A percentile compares a stretch with the other conserved stretches of the same genome.
phyloP scores from a whole-genome alignment of 192 early-diverging fungal genomes.

The Pilobolus umbonatus region DNA sequence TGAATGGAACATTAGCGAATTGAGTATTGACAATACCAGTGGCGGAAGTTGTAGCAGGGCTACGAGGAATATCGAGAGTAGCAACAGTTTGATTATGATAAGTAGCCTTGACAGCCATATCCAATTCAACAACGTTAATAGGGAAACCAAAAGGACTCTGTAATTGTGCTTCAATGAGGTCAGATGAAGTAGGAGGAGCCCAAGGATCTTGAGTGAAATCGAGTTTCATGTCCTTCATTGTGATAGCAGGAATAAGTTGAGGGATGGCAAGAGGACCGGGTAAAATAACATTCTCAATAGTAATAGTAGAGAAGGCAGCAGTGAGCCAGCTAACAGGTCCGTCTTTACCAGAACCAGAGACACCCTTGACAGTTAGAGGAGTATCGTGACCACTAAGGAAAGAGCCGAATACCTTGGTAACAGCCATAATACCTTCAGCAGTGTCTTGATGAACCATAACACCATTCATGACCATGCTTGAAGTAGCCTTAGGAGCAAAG shows the following conservation, averaged over 20 bases:
- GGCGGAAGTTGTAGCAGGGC: constrained; percentile 21
- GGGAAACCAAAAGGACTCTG: constrained; percentile 41
- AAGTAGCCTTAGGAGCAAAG: constrained; percentile 26
- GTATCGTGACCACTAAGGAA: constrained; percentile 42
- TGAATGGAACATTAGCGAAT: constrained; percentile 31
- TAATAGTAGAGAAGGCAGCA: constrained; percentile 41
- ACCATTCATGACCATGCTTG: constrained; percentile 45
- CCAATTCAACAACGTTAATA: constrained; percentile 14
- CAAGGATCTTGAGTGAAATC: constrained; percentile 48
- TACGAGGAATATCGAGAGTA: constrained; percentile 24
- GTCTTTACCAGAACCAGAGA: constrained; percentile 27
- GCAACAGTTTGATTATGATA: constrained; percentile 21
- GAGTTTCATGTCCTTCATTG: constrained; percentile 37
- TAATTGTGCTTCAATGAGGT: constrained; percentile 31
- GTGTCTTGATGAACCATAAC: constrained; percentile 46
- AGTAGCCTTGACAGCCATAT: constrained; percentile 29
- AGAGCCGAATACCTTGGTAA: constrained; percentile 44
- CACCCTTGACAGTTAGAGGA: constrained; percentile 25
- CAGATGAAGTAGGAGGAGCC: constrained; percentile 39
- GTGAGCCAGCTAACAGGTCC: constrained; percentile 36
- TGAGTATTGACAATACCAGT: constrained; percentile 14
- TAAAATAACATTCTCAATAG: constrained; percentile 26
- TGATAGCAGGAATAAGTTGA: constrained; percentile 32
- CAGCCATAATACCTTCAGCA: constrained; percentile 37
- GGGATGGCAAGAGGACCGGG: constrained; percentile 34